Base-by-base conservation (phyloP, 768 basidiomycete species). In the Termitomyces sp. region DNA sequence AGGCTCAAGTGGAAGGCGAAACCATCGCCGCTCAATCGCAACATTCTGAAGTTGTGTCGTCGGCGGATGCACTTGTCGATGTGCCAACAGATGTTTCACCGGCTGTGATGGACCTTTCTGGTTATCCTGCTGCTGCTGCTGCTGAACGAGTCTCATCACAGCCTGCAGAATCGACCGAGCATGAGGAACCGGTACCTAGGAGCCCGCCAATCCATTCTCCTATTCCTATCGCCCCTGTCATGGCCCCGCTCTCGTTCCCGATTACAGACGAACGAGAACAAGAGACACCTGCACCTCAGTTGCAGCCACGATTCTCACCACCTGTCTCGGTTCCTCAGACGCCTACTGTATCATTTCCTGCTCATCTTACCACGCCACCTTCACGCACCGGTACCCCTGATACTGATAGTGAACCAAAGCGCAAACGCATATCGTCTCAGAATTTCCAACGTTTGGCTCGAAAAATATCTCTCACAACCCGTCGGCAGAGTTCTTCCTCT, bases 361-460 rank as follows among this genome's bases (percentile, higher is more conserved):
- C 78, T 16, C 76, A 73, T 48, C 72, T 79, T 45, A 74, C 77
- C 41, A 78, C 83, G 4, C 85, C 86, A 2, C 83, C 86, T n/a
- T 75, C 82, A 3, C 84, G 89, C 30, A 79, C 79, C 37, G 83
- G 81, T n/a, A 83, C 88, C 7, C 88, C 90, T 5, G 88, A 91
- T 64, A 78, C 78, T 1, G 88, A 88, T 3, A 67, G 79, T n/a
- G 89, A 89, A 64, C 82, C 82, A 34, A 91, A 90, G 74, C 78
- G 89, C 59, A 89, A 87, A 66, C 81, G 89, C 19, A 90, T 89
- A 56, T 85, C 89, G 9, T 88, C 89, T 27, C 91, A 94, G 67
- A 92, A 92, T 64, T 89, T 94, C 76, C 89, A 91, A 67, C 80
- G 89, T 17, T 66, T 93, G 37, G 91, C 89, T 16, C 76, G 89